These are phyloP conservation scores for Colletotrichum cereale DNA, from an alignment of 2,329 filamentous ascomycete species.

Conservation along the genomic window DNA sequence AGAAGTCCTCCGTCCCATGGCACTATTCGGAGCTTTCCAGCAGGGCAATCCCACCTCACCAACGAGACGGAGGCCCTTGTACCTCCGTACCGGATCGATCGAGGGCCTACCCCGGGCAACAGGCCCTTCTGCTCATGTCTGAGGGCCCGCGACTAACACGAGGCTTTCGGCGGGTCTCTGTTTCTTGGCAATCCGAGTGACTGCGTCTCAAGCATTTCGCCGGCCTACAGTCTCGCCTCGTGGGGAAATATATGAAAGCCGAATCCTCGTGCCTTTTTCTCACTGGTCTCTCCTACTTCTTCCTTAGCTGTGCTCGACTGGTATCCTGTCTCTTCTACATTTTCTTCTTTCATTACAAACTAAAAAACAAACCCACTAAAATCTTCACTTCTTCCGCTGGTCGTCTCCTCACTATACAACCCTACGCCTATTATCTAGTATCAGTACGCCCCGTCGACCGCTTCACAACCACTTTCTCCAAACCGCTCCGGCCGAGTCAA, in stretches of 20 bases:
- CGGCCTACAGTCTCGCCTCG: constrained; percentile 30
- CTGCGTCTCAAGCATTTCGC: constrained; percentile 37
- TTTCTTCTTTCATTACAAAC: constrained; percentile 16
- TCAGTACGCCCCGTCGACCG: constrained; percentile 5
- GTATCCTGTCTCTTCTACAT: constrained; percentile 32
- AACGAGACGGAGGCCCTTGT: constrained; percentile 24
- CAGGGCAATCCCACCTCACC: constrained; percentile 31
- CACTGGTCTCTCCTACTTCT: constrained; percentile 5
- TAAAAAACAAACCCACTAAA: constrained; percentile 1
- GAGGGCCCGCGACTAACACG: constrained; percentile 31
- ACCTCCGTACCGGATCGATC: constrained; percentile 35
- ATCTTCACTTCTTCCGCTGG: constrained; percentile 38
- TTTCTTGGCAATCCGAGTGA: constrained; percentile 36
- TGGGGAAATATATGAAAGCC: constrained; percentile 40
- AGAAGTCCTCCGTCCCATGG: constrained; percentile 23
- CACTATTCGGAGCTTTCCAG: constrained; percentile 36
- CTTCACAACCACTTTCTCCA: not conserved
- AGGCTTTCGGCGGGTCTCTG: constrained; percentile 30
- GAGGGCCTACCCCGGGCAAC: constrained; percentile 26
- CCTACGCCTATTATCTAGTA: constrained; percentile 36
- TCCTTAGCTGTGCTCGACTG: constrained; percentile 38
- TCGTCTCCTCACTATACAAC: constrained; percentile 34
- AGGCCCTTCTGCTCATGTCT: constrained; percentile 29
- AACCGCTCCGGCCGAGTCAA: constrained; percentile 29
- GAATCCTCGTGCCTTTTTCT: constrained; percentile 18